These are phyloP conservation scores for Rhodomyrtus tomentosa DNA, from an alignment of 345 rosid genomes.

Conservation along the genomic window DNA sequence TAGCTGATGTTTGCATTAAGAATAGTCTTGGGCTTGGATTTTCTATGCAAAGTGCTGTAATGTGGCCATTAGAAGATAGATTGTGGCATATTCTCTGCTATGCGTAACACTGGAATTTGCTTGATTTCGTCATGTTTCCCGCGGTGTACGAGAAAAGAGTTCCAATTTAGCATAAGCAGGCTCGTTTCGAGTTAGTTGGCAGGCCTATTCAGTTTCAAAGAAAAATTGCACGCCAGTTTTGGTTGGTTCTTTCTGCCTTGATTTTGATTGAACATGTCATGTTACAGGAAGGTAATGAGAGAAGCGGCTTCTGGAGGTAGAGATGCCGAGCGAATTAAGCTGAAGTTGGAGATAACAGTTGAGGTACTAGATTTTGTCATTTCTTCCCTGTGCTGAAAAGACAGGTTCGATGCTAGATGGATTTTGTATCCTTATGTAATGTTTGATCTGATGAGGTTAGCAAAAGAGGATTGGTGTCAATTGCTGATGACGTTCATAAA, in stretches of 20 bases:
- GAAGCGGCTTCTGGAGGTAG: slow-evolving; percentile 70
- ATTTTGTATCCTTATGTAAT: neutral
- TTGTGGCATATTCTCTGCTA: neutral
- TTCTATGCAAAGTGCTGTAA: neutral
- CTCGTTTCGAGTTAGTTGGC: neutral
- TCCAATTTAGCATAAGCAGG: neutral
- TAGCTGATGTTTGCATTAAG: neutral
- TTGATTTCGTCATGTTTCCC: neutral
- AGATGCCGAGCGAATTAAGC: slow-evolving; percentile 71
- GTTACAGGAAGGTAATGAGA: slow-evolving; percentile 67
- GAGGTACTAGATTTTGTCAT: slow-evolving; percentile 33
- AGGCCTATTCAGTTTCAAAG: neutral
- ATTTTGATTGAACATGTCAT: neutral
- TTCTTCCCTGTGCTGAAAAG: neutral
- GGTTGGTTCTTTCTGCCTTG: neutral
- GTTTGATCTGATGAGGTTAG: neutral
- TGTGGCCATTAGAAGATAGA: neutral
- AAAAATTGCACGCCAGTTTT: neutral
- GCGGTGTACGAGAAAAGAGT: neutral
- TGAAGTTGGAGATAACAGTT: slow-evolving; percentile 78
- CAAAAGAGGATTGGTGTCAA: neutral
- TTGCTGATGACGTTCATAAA: neutral
- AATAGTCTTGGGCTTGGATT: neutral
- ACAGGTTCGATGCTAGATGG: too few species aligned
- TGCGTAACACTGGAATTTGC: neutral